Percentiles rank a stretch among this genome's conserved stretches.
These are phyloP conservation scores for Plasmodium ovale DNA, from an alignment of 169 alveolate genomes.

Conservation along the genomic window DNA sequence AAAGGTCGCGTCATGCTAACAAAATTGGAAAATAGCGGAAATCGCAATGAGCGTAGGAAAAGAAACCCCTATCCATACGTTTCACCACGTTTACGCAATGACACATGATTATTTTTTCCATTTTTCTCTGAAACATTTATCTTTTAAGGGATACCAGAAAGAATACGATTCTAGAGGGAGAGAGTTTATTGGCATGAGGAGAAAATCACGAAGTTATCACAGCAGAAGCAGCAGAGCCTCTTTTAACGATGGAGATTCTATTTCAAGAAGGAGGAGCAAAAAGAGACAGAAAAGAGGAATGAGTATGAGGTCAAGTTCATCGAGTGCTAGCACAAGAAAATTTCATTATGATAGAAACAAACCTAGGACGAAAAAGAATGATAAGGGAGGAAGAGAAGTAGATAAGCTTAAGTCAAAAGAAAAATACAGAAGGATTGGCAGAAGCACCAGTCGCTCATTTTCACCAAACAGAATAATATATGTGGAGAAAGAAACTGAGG, in stretches of 20 bases:
- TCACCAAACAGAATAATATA: constrained; percentile 35
- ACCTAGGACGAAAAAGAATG: constrained; percentile 9
- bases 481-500: constrained; percentile 33
- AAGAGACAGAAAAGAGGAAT: constrained; percentile 38
- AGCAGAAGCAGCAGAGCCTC: constrained; percentile 26
- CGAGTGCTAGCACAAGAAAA: constrained; percentile 23
- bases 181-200: constrained; percentile 11
- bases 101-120: constrained; percentile 16
- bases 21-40: not conserved
- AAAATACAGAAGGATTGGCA: constrained; percentile 5
- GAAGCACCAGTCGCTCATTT: constrained; percentile 41
- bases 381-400: constrained; percentile 10
- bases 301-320: constrained; percentile 31
- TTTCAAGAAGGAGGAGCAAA: constrained; percentile 11
- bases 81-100: not conserved
- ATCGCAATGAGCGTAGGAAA: not conserved
- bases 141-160: not conserved
- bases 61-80: not conserved
- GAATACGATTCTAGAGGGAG: constrained; percentile 26
- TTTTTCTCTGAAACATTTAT: not conserved
- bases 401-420: not conserved
- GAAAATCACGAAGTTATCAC: constrained; percentile 26
- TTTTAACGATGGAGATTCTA: constrained; percentile 2
- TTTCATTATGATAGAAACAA: constrained; percentile 33
- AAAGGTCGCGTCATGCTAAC: too few species aligned